Evolutionary conservation across 1,139 yeast species (phyloP).

Genomic region (Yarrowia galli): DNA sequence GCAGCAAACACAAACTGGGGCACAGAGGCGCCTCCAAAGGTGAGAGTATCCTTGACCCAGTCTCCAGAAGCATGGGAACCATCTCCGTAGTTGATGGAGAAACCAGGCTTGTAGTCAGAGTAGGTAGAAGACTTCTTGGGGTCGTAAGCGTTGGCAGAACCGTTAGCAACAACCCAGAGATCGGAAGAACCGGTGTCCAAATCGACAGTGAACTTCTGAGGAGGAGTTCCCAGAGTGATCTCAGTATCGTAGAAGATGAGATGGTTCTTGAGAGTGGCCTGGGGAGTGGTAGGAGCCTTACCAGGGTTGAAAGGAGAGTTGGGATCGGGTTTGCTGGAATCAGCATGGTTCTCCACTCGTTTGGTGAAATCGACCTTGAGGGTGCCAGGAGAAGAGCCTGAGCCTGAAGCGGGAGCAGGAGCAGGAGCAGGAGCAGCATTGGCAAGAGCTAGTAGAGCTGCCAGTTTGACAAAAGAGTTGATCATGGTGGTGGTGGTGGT

Average conservation of each 20-base stretch:
- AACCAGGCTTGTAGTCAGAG: slow-evolving; percentile 82
- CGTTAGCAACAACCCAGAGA: slow-evolving; percentile 53
- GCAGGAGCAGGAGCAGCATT: slow-evolving; percentile 19
- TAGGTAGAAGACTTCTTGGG: slow-evolving; percentile 80
- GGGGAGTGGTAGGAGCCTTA: background rate
- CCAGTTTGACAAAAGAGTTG: slow-evolving; percentile 25
- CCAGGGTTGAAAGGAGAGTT: slow-evolving; percentile 6
- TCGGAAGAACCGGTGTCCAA: slow-evolving; percentile 60
- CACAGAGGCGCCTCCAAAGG: slow-evolving; percentile 37
- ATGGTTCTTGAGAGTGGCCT: slow-evolving; percentile 11
- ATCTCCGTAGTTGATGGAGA: slow-evolving; percentile 87
- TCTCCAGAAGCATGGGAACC: slow-evolving; percentile 64
- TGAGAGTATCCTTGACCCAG: slow-evolving; percentile 58
- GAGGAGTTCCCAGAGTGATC: slow-evolving; percentile 88
- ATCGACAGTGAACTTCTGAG: slow-evolving; percentile 73
- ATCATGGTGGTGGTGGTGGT: background rate
- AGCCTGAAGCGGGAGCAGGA: slow-evolving; percentile 7
- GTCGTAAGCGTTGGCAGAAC: slow-evolving; percentile 68
- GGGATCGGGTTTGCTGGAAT: background rate
- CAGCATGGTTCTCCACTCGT: background rate
- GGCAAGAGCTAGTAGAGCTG: slow-evolving; percentile 13
- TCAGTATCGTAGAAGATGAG: slow-evolving; percentile 72
- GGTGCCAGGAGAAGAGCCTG: background rate
- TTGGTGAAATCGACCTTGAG: slow-evolving; percentile 31
- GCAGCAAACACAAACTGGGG: slow-evolving; percentile 32